Conservation (phyloP, 768 basidiomycete genomes). For the Mycena metata region DNA sequence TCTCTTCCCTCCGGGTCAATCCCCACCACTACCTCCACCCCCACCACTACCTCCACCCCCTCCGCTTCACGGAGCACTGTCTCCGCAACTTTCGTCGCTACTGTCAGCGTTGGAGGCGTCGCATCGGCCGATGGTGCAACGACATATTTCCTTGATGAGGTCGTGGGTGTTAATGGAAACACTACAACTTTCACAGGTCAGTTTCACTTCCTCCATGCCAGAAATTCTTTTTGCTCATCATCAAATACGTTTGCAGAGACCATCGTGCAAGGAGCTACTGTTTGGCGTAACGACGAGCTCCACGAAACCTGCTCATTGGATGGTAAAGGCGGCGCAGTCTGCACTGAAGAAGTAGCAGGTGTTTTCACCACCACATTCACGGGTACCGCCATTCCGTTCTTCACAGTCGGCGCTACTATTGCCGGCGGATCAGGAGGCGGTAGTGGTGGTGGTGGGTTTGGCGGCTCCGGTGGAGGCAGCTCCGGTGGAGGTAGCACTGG, state of each 20-base stretch:
- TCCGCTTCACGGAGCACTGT: slow-evolving; percentile 9
- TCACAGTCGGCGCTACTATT: slow-evolving; percentile 19
- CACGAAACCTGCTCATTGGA: slow-evolving; percentile 32
- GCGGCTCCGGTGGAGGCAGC: background rate
- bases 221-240: background rate
- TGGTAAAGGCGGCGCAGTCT: slow-evolving; percentile 26
- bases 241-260: slow-evolving; percentile 17
- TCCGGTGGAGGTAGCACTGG: slow-evolving; percentile 4
- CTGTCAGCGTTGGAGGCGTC: slow-evolving; percentile 27
- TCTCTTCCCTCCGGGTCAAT: slow-evolving; percentile 19
- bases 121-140: slow-evolving; percentile 21
- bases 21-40: slow-evolving; percentile 6
- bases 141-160: slow-evolving; percentile 21
- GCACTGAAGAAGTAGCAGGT: background rate
- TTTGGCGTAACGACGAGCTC: slow-evolving; percentile 17
- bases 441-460: too few species aligned
- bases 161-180: slow-evolving; percentile 17
- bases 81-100: slow-evolving; percentile 15
- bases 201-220: slow-evolving; percentile 9
- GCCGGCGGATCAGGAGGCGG: background rate
- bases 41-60: background rate
- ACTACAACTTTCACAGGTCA: slow-evolving; percentile 7
- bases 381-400: slow-evolving; percentile 21
- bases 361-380: slow-evolving; percentile 23
- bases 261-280: slow-evolving; percentile 27